These are phyloP conservation scores for Fomitopsis palustris DNA, from an alignment of 1,284 basidiomycete genomes.

Conservation along the genomic window DNA sequence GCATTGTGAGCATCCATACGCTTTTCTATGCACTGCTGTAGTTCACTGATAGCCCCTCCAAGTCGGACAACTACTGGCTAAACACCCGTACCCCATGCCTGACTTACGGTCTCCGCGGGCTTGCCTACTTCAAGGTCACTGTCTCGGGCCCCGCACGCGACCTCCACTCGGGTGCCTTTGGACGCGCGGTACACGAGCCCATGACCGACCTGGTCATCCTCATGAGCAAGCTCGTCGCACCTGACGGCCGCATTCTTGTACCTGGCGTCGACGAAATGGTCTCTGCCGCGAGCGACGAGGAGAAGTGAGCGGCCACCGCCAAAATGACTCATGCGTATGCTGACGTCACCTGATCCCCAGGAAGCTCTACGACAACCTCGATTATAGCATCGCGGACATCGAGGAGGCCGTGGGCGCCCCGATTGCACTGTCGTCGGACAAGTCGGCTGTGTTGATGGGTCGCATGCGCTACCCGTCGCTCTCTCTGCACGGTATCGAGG, in stretches of 20 bases:
- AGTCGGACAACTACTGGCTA: conserved; percentile 90
- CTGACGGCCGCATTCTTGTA: conserved; percentile 82
- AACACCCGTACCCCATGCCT: conserved; percentile 75
- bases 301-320: conserved; percentile 47
- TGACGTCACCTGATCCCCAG: conserved; percentile 26
- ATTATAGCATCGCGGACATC: conserved; percentile 77
- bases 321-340: background rate
- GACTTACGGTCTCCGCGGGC: conserved; percentile 82
- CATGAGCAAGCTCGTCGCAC: conserved; percentile 86
- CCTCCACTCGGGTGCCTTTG: conserved; percentile 91
- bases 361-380: conserved; percentile 69
- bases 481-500: conserved; percentile 95
- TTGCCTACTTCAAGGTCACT: conserved; percentile 86
- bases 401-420: conserved; percentile 76
- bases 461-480: conserved; percentile 88
- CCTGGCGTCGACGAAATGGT: conserved; percentile 93
- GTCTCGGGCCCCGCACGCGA: conserved; percentile 87
- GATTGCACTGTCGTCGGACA: conserved; percentile 79
- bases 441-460: conserved; percentile 85
- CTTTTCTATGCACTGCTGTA: background rate
- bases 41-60: background rate
- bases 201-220: conserved; percentile 79
- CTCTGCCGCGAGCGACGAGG: conserved; percentile 70
- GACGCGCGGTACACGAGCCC: conserved; percentile 85
- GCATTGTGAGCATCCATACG: conserved; percentile 67